Conservation (phyloP, 371 early-diverging fungal species). For the Funneliformis caledonium region DNA sequence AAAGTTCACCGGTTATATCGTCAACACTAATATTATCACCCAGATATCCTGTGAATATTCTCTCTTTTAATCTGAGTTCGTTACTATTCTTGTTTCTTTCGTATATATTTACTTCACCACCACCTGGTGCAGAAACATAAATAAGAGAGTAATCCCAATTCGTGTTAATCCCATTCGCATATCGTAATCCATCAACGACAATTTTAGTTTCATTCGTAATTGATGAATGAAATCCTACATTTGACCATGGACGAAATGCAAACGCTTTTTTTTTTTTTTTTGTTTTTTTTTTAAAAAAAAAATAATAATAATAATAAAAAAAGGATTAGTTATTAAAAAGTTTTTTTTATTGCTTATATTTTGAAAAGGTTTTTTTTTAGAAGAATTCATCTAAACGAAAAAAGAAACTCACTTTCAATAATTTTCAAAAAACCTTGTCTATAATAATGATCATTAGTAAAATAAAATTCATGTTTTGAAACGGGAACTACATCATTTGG, state of each 20-base stretch:
- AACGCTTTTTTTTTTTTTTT: conserved; percentile 10
- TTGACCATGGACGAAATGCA: conserved; percentile 1
- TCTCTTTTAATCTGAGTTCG: not conserved
- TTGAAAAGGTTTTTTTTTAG: too few species aligned
- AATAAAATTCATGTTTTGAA: conserved; percentile 56
- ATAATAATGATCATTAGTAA: conserved; percentile 53
- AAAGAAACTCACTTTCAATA: conserved; percentile 44
- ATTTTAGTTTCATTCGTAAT: conserved; percentile 26
- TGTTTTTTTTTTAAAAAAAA: not conserved
- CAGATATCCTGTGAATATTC: not conserved
- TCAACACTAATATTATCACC: conserved; percentile 34
- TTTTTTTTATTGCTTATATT: too few species aligned
- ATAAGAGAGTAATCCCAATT: conserved; percentile 44
- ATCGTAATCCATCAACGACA: not conserved
- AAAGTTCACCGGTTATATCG: conserved; percentile 47
- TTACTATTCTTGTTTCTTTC: conserved; percentile 30
- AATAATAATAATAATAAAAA: not conserved
- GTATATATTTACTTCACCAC: conserved; percentile 34
- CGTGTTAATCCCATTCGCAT: conserved; percentile 23
- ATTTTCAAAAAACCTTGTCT: conserved; percentile 41
- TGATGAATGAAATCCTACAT: conserved; percentile 35
- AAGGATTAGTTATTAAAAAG: not conserved
- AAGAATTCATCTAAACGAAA: too few species aligned
- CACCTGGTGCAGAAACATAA: conserved; percentile 43
- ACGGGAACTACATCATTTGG: conserved; percentile 59